Evolutionary conservation across 352 stramenopile genomes (phyloP).

Genomic region (Globisporangium nagaii): DNA sequence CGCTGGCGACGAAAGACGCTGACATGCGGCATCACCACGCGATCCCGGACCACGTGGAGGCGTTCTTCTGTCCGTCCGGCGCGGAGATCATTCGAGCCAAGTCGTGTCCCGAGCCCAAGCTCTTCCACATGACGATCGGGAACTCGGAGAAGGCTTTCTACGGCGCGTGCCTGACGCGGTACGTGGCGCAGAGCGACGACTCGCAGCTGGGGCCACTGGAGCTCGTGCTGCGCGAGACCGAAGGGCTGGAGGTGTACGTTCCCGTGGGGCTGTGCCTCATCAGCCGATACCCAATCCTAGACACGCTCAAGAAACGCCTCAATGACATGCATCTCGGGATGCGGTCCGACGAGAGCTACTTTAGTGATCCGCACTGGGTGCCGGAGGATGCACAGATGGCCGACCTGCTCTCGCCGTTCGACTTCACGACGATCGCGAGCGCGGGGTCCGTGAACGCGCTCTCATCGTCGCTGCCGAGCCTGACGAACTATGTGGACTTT

Average conservation of each 20-base stretch:
- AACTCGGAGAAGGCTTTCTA: conserved; percentile 81
- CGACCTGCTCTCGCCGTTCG: conserved; percentile 55
- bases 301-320: conserved; percentile 72
- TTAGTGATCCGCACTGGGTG: conserved; percentile 51
- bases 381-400: conserved; percentile 51
- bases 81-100: conserved; percentile 57
- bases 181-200: conserved; percentile 62
- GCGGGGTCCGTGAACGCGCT: conserved; percentile 11
- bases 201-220: conserved; percentile 68
- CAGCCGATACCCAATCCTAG: conserved; percentile 73
- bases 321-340: conserved; percentile 55
- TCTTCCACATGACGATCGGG: conserved; percentile 84
- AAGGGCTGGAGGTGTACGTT: conserved; percentile 76
- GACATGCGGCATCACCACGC: conserved; percentile 70
- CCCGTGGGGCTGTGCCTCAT: conserved; percentile 75
- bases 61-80: conserved; percentile 68
- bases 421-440: conserved; percentile 32
- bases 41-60: conserved; percentile 78
- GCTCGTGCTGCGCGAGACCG: conserved; percentile 73
- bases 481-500: conserved; percentile 67
- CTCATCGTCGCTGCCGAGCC: conserved; percentile 28
- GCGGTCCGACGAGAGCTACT: conserved; percentile 48
- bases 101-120: conserved; percentile 46
- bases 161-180: conserved; percentile 72
- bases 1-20: conserved; percentile 54